Conservation (phyloP, 805 yeast species). For the Cyberlindnera bimundalis region DNA sequence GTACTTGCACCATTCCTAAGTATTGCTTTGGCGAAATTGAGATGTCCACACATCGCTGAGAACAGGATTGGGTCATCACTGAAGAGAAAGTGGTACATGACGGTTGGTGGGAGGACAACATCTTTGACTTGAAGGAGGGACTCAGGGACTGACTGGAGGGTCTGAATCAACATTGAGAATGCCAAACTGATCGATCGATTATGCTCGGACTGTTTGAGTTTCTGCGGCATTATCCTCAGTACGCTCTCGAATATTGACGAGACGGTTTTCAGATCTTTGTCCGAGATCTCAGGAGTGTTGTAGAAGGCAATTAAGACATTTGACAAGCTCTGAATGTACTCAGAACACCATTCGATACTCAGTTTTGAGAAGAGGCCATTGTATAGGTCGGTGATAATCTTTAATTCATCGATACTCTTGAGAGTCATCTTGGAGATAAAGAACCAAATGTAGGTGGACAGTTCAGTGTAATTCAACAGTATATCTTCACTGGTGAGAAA, state of each 20-base stretch:
- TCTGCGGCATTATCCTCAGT: not conserved
- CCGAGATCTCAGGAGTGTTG: not conserved
- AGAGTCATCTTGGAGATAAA: slow-evolving; percentile 10
- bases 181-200: slow-evolving; percentile 12
- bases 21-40: slow-evolving; percentile 33
- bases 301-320: slow-evolving; percentile 2
- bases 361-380: not conserved
- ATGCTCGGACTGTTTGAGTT: slow-evolving; percentile 5
- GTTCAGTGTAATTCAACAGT: not conserved
- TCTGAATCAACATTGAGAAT: slow-evolving; percentile 8
- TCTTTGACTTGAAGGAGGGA: slow-evolving; percentile 20
- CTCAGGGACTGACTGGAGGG: slow-evolving; percentile 22
- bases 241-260: slow-evolving; percentile 4
- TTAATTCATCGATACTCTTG: slow-evolving; percentile 1
- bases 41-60: slow-evolving; percentile 44
- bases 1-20: slow-evolving; percentile 14
- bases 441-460: slow-evolving; percentile 9
- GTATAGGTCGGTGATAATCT: slow-evolving; percentile 5
- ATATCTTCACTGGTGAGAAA: slow-evolving; percentile 9
- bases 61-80: slow-evolving; percentile 42
- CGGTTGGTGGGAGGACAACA: slow-evolving; percentile 38
- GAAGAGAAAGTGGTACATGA: slow-evolving; percentile 38
- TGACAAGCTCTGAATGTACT: slow-evolving; percentile 9
- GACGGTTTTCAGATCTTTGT: not conserved
- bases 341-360: slow-evolving; percentile 10